Conservation (phyloP, 805 yeast species). For the Hanseniaspora thailandica region DNA sequence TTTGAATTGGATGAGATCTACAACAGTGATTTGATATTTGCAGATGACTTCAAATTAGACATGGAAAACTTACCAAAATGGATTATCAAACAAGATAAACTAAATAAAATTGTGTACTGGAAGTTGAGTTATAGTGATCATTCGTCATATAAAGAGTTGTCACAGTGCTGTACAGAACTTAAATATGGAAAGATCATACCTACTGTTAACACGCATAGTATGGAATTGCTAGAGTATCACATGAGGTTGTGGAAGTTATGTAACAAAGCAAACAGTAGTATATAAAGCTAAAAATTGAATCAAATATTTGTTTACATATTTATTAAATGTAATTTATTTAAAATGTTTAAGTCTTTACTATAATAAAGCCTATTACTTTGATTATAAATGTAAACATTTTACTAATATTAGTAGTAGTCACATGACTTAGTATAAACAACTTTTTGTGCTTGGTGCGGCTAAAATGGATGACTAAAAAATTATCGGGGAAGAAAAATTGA, state of each 20-base stretch:
- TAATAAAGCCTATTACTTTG: no score
- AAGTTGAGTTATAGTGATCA: conserved; percentile 87
- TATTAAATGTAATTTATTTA: no score
- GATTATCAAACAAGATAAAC: conserved; percentile 25
- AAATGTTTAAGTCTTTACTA: no score
- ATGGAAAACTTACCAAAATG: conserved; percentile 23
- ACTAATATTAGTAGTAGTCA: neutral
- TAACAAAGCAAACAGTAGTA: neutral
- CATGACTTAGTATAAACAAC: neutral
- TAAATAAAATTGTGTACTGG: conserved; percentile 37
- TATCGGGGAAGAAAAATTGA: neutral
- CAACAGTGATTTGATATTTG: conserved; percentile 17
- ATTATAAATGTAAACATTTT: neutral
- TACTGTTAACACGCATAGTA: conserved; percentile 43
- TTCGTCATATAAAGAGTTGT: conserved; percentile 73
- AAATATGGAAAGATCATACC: conserved; percentile 51
- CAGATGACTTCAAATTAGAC: conserved; percentile 17
- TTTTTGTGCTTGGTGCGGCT: neutral
- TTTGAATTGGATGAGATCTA: neutral
- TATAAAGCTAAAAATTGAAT: neutral
- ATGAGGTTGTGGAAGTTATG: conserved; percentile 26
- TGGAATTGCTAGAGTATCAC: conserved; percentile 27
- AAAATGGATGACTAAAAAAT: neutral
- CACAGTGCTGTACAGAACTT: conserved; percentile 47
- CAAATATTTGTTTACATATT: neutral